Percentiles rank a stretch among this genome's conserved stretches.
Evolutionary conservation across 1,139 yeast genomes (phyloP).

Genomic region (Suhomyces bokatorum): DNA sequence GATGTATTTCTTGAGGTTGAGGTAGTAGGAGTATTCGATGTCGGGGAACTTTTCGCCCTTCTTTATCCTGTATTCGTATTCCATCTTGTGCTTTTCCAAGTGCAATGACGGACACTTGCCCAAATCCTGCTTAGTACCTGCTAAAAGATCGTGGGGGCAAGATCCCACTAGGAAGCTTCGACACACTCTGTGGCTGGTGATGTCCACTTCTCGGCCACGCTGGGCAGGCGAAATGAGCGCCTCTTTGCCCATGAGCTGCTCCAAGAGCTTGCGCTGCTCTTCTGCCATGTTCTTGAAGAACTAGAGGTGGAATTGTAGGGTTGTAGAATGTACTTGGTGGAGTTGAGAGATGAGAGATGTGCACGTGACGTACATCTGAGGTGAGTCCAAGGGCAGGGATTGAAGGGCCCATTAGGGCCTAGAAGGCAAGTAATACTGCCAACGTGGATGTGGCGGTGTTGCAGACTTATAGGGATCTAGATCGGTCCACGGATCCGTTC

Average conservation of each 20-base stretch:
- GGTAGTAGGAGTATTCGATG: constrained; percentile 67
- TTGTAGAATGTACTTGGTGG: background rate
- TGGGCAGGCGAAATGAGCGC: constrained; percentile 41
- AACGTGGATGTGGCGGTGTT: too few species aligned
- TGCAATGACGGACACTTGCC: constrained; percentile 83
- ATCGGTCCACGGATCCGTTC: too few species aligned
- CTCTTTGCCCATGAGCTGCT: constrained; percentile 80
- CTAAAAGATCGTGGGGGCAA: constrained; percentile 86
- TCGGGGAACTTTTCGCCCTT: constrained; percentile 62
- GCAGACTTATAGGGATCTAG: too few species aligned
- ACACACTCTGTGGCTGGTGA: constrained; percentile 72
- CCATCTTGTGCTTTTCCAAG: constrained; percentile 70
- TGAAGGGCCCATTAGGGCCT: too few species aligned
- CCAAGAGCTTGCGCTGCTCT: constrained; percentile 74
- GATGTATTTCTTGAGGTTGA: constrained; percentile 54
- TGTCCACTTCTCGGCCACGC: constrained; percentile 45
- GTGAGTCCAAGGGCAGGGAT: too few species aligned
- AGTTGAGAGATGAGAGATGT: too few species aligned
- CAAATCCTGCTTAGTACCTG: constrained; percentile 79
- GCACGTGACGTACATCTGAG: too few species aligned
- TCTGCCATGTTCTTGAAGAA: constrained; percentile 46
- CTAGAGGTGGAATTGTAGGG: background rate
- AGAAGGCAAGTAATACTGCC: too few species aligned
- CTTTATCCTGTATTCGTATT: constrained; percentile 61
- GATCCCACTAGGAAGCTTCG: constrained; percentile 79